Percentiles rank a stretch among this genome's conserved stretches.
These are phyloP conservation scores for Colletotrichum sp. DNA, from an alignment of 2,329 filamentous ascomycete species.

Conservation along the genomic window DNA sequence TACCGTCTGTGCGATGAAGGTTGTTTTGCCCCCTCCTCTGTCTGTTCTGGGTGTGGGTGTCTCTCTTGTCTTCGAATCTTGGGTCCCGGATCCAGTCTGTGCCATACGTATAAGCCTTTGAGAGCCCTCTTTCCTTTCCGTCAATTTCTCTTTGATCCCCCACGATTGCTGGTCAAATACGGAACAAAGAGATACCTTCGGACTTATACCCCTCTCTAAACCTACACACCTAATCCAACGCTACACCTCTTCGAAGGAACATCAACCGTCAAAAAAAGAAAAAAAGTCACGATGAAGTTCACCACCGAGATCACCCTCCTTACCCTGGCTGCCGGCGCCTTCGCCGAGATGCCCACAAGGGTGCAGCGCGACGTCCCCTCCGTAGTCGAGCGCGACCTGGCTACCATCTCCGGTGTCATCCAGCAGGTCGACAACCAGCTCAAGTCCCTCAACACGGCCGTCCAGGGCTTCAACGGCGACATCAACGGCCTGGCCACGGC, in stretches of 20 bases:
- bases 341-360: slow-evolving; percentile 17
- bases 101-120: slow-evolving; percentile 16
- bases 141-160: not conserved
- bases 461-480: slow-evolving; percentile 28
- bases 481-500: slow-evolving; percentile 21
- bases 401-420: slow-evolving; percentile 20
- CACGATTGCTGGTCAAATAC: slow-evolving; percentile 15
- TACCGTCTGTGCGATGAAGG: slow-evolving; percentile 15
- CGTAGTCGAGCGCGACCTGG: slow-evolving; percentile 19
- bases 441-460: slow-evolving; percentile 24
- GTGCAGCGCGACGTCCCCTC: not conserved
- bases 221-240: not conserved
- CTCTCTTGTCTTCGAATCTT: not conserved
- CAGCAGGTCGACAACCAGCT: slow-evolving; percentile 21
- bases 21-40: slow-evolving; percentile 8
- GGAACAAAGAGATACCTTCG: not conserved
- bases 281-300: slow-evolving; percentile 22
- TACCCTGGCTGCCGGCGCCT: slow-evolving; percentile 18
- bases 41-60: not conserved
- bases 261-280: not conserved
- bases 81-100: not conserved
- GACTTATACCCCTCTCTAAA: not conserved
- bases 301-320: slow-evolving; percentile 19
- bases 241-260: not conserved
- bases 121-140: not conserved